Base-by-base conservation (phyloP, 2,329 filamentous ascomycete genomes). In the Huntiella abstrusa region DNA sequence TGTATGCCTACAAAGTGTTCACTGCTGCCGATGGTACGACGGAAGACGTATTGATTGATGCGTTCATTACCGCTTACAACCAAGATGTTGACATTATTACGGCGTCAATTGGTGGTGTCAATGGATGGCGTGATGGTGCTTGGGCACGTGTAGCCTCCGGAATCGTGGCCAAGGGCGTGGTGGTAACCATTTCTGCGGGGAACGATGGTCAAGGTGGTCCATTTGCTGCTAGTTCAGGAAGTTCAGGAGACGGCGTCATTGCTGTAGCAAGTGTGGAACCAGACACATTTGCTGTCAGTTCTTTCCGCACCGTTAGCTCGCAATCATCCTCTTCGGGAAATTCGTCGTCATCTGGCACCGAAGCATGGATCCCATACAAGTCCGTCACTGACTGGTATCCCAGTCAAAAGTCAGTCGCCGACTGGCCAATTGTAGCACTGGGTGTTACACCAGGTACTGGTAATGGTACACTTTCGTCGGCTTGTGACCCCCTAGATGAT, bases 111-210 rank as follows among this genome's bases (percentile, higher is more conserved):
- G 62, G 63, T 1, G 51, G 55, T 3, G 55, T 59, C 1, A 56
- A 58, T 38, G 66, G 66, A 13, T 65, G 62, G 52, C 53, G 54
- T 15, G 57, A 63, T 33, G 64, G 64, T 33, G 62, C 63, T 5
- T 66, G 61, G 64, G 63, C 64, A 1, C 52, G 62, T 1, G 55
- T 68, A 2, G 60, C 63, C 6, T 61, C 58, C 19, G 58, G 62
- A 4, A 57, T 68, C 35, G 64, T 65, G 8, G 53, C 60, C 3
- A 60, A 65, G 22, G 69, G 70, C 5, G 59, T 72, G 1, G 63
- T 70, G 6, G 62, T 71, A 12, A 64, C 65, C 7, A 64, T 71
- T 17, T 64, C 69, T 1, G 68, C 66, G 4, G 70, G 70, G 11
- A 74, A 74, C 46, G 62, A 65, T 12, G 70, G 70, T 17, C 57